Conservation (phyloP, 257 asterid genomes). For the Plectranthus barbatus region DNA sequence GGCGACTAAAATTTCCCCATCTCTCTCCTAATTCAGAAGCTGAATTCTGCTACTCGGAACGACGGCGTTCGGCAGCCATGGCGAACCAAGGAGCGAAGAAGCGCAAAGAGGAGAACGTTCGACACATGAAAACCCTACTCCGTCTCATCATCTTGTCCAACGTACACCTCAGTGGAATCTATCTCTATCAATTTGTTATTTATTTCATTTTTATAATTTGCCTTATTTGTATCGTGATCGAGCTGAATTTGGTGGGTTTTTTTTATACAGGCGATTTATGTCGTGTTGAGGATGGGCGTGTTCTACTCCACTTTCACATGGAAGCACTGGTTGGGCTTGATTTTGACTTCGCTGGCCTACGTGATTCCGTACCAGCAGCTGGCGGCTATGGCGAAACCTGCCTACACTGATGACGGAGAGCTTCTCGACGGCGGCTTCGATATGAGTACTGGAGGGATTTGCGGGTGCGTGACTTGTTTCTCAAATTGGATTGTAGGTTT, state of each 20-base stretch:
- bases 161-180: constrained; percentile 22
- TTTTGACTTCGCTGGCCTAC: constrained; percentile 75
- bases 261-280: constrained; percentile 45
- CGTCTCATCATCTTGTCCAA: constrained; percentile 64
- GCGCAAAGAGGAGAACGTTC: constrained; percentile 78
- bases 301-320: constrained; percentile 79
- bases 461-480: constrained; percentile 50
- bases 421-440: constrained; percentile 93
- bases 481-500: neutral
- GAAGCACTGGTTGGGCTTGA: constrained; percentile 63
- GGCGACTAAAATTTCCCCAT: neutral
- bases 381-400: constrained; percentile 66
- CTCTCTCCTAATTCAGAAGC: neutral
- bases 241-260: neutral
- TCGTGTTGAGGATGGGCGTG: constrained; percentile 60
- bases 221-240: no score
- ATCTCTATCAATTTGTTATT: neutral
- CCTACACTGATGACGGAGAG: constrained; percentile 59
- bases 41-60: neutral
- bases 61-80: constrained; percentile 27
- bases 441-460: constrained; percentile 85
- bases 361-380: constrained; percentile 78
- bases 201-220: neutral
- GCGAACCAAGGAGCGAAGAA: constrained; percentile 99
- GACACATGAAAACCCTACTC: constrained; percentile 68